A percentile compares a stretch with the other conserved stretches of the same genome.
phyloP scores from a whole-genome alignment of 768 basidiomycete genomes.

The Pleurotus ostreatus region DNA sequence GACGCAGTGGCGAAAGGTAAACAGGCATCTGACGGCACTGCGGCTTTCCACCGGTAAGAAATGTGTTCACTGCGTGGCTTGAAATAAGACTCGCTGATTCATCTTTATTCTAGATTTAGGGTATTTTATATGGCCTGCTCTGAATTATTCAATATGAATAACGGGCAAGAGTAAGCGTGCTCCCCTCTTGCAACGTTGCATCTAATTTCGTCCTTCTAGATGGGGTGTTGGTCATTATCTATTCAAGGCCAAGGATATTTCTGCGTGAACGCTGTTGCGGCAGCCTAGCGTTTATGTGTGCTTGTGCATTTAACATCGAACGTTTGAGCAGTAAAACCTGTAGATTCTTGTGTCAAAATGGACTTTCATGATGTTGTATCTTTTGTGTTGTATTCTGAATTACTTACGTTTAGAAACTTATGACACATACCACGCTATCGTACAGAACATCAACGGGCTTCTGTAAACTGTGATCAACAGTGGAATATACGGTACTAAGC shows the following conservation, averaged over 20 bases:
- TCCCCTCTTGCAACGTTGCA: background rate
- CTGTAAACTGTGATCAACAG: no score
- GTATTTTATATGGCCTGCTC: conserved; percentile 73
- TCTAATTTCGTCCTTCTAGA: conserved; percentile 22
- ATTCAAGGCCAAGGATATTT: conserved; percentile 32
- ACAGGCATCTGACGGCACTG: conserved; percentile 5
- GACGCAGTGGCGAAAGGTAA: conserved; percentile 21
- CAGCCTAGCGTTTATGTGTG: no score
- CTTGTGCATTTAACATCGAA: no score
- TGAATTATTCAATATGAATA: conserved; percentile 60
- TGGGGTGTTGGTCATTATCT: conserved; percentile 58
- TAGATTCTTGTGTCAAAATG: no score
- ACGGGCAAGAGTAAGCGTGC: conserved; percentile 55
- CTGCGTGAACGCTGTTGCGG: background rate
- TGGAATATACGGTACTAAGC: no score
- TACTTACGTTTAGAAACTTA: no score
- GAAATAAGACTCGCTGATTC: no score
- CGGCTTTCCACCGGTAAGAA: background rate
- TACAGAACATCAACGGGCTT: no score
- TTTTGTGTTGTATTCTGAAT: no score
- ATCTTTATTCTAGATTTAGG: conserved; percentile 40
- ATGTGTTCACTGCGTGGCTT: background rate
- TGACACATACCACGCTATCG: no score
- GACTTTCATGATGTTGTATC: no score
- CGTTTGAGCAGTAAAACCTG: no score